Evolutionary conservation across 495 filamentous ascomycete species (phyloP).

Genomic region (Xylaria cubensis): DNA sequence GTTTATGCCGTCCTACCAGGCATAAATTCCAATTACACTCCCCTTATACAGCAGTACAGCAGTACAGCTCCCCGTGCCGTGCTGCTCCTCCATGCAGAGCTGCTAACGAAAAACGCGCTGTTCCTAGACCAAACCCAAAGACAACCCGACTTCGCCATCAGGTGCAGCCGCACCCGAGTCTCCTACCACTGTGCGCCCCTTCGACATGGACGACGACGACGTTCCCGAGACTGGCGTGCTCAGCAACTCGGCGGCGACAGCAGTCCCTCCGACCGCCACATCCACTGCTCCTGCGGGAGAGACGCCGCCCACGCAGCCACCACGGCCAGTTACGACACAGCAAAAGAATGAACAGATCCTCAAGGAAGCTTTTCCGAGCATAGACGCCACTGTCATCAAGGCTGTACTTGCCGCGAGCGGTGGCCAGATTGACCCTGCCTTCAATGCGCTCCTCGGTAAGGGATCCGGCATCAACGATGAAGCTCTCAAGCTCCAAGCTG

Average conservation of each 20-base stretch:
- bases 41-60: conserved; percentile 7
- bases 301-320: conserved; percentile 80
- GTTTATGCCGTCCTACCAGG: conserved; percentile 10
- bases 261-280: conserved; percentile 50
- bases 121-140: conserved; percentile 43
- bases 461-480: background rate
- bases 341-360: conserved; percentile 88
- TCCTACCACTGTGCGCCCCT: conserved; percentile 79
- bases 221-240: conserved; percentile 66
- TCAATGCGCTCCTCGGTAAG: conserved; percentile 90
- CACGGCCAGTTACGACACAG: conserved; percentile 79
- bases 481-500: background rate
- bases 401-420: conserved; percentile 87
- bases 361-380: conserved; percentile 88
- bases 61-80: background rate
- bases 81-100: background rate
- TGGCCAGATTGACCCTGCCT: conserved; percentile 89
- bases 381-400: conserved; percentile 83
- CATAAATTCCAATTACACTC: conserved; percentile 20
- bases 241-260: conserved; percentile 46
- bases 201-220: conserved; percentile 88
- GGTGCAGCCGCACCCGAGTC: conserved; percentile 67
- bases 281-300: conserved; percentile 49
- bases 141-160: conserved; percentile 30
- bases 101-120: conserved; percentile 4